Evolutionary conservation across 2,329 filamentous ascomycete species (phyloP), one percentile per base, ranked within the genome.

Genomic region (Aspergillus sojae): DNA sequence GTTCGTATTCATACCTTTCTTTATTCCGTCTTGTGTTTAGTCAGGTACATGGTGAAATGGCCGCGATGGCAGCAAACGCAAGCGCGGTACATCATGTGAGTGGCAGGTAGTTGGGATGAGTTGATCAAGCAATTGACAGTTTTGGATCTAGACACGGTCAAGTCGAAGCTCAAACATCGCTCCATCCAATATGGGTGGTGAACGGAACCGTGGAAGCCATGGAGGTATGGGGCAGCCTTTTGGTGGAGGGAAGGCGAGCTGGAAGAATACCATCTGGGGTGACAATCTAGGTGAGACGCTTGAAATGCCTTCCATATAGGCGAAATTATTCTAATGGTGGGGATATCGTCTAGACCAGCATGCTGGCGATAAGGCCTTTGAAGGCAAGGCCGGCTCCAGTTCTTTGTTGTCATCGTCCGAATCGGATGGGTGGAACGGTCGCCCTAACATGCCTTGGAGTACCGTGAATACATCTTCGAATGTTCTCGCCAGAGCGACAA

Each of bases 391-490:
- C 4, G 91, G 90, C 56, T 92, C 90, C 6, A 85, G 88, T 65
- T 90, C 89, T 63, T 81, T 93, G 45, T 83, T 91, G 64, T 84
- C 87, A 52, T 86, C 88, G 48, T 91, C 90, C 11, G 89, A 92
- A 71, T 86, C 86, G 21, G 89, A 91, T 68, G 81, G 83, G 54
- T 91, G 89, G 88, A 76, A 71, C 64, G 78, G 77, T 58, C 81
- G 81, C 53, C 79, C 82, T 58, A 82, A 80, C 66, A 79, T 83
- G 43, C 84, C 86, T 19, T 93, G 90, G 90, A 85, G 84, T 66
- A 78, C 79, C 7, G 70, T 81, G 28, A 85, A 87, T 53, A 78
- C 75, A 46, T 77, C 80, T 14, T 78, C 79, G 9, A 77, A 78
- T 2, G 75, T 78, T 2, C 73, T 83, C 45, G 79, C 81, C 10